Evolutionary conservation across 441 rosid species (phyloP).

Genomic region (Pelargonium myrrhifolium): DNA sequence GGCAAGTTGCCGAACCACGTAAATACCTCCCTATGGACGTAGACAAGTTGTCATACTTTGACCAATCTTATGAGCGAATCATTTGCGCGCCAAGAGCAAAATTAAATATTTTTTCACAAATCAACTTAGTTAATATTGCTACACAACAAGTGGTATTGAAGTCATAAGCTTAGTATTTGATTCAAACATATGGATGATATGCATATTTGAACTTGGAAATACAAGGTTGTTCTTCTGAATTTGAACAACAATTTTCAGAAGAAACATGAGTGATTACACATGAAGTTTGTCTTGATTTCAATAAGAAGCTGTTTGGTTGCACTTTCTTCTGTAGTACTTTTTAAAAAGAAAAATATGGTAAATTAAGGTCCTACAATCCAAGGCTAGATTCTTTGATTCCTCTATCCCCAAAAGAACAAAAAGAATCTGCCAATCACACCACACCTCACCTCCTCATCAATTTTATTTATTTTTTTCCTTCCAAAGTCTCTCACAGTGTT

Average conservation of each 20-base stretch:
- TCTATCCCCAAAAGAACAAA: slow-evolving; percentile 58
- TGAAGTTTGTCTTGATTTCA: slow-evolving; percentile 7
- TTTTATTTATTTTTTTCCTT: slow-evolving; percentile 1
- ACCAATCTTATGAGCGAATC: too few species aligned
- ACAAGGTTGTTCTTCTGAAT: slow-evolving; percentile 11
- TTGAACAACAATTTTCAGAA: slow-evolving; percentile 20
- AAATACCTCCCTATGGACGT: too few species aligned
- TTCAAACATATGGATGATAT: too few species aligned
- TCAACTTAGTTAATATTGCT: too few species aligned
- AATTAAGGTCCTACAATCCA: slow-evolving; percentile 36
- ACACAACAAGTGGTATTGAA: too few species aligned
- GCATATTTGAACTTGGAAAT: too few species aligned
- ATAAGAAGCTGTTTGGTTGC: slow-evolving; percentile 25
- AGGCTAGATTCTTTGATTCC: slow-evolving; percentile 74
- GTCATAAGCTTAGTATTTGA: too few species aligned
- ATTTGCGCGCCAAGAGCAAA: too few species aligned
- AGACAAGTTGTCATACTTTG: too few species aligned
- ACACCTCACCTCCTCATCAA: slow-evolving; percentile 24
- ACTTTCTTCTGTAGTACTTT: slow-evolving; percentile 15
- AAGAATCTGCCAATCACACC: slow-evolving; percentile 73
- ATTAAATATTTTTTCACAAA: too few species aligned
- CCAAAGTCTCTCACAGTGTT: slow-evolving; percentile 24
- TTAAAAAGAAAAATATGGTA: slow-evolving; percentile 20
- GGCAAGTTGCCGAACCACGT: too few species aligned
- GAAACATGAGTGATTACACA: background rate